Base-by-base conservation (phyloP, 257 asterid genomes). In the Fraxinus excelsior region DNA sequence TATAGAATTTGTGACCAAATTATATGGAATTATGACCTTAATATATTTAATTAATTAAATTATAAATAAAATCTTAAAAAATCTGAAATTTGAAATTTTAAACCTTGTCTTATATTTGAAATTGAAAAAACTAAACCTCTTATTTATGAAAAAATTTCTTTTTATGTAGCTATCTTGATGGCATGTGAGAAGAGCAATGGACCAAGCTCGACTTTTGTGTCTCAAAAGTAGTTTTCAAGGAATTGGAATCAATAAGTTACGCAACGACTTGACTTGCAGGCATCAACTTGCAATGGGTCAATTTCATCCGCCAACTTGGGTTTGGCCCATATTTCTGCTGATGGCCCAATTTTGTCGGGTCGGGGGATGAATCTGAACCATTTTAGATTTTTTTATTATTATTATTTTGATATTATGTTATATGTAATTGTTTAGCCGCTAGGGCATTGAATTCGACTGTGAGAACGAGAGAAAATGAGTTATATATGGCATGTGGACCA, bases 151-250 rank as follows among this genome's bases (percentile, higher is more conserved):
- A n/a, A n/a, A n/a, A n/a, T n/a, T n/a, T n/a, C n/a, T n/a, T n/a
- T n/a, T n/a, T n/a, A n/a, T n/a, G n/a, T n/a, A n/a, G n/a, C n/a
- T n/a, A n/a, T n/a, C n/a, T n/a, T n/a, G n/a, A n/a, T n/a, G 70
- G 80, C 78, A 74, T 80, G 80, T 78, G 85, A 28, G 58, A 18
- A 46, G 82, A 82, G 80, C 5, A 72, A 28, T 12, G 28, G 71
- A 71, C 26, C 38, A 40, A 21, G 21, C 34, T 78, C 74, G 82
- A 78, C 80, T 78, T 74, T 74, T 34, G 44, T 68, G 76, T 49
- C 14, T 53, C 5, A 53, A n/a, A n/a, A n/a, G 25, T 37, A 38
- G 66, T 44, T 60, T 68, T 70, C 44, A 58, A 56, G 13, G 26
- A 56, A 14, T 8, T 40, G 38, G 23, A 3, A 31, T 53, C 9